Base-by-base conservation (phyloP, 768 basidiomycete species). In the Cystofilobasidium macerans region DNA sequence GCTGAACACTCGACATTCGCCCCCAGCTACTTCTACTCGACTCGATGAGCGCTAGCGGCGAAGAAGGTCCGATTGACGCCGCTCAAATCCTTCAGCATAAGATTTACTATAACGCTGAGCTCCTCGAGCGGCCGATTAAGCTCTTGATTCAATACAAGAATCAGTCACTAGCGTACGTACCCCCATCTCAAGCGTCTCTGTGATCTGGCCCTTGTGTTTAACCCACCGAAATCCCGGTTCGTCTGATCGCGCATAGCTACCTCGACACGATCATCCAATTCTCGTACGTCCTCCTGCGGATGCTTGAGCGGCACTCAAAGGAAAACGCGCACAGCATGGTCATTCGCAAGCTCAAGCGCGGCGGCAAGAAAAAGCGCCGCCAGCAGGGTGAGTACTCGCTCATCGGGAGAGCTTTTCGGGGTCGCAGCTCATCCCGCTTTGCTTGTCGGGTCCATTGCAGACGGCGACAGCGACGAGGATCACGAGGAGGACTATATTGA, bases 71-170 rank as follows among this genome's bases (percentile, higher is more conserved):
- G 69, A 78, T 79, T 51, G 90, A 94, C 40, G 85, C 87, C 30
- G 87, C 92, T 57, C 84, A 84, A 62, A 78, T 86, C 24, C 80
- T 98, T 1, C 88, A 91, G 71, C 84, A 90, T 69, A 89, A 95
- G 74, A 79, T 99, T 30, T 86, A 97, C 72, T 98, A 97, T 78
- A 92, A 92, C 71, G 92, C 89, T 38, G 91, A 97, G 69, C 85
- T 93, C 22, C 84, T 98, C 62, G 93, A 98, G 70, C 83, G 91
- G 28, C 83, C 91, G 0, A 78, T 92, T 51, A 85, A 87, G 30
- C 85, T 87, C 62, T 75, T 98, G 57, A 80, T 82, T 57, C 78
- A 79, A 30, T 97, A 91, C 79, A 88, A 86, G 70, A 82, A 86
- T 54, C 90, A 88, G 69, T 78, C 78, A 2, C 72, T 79, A 45